phyloP scores from a whole-genome alignment of 2,329 filamentous ascomycete genomes.

The Diaporthe nobilis region DNA sequence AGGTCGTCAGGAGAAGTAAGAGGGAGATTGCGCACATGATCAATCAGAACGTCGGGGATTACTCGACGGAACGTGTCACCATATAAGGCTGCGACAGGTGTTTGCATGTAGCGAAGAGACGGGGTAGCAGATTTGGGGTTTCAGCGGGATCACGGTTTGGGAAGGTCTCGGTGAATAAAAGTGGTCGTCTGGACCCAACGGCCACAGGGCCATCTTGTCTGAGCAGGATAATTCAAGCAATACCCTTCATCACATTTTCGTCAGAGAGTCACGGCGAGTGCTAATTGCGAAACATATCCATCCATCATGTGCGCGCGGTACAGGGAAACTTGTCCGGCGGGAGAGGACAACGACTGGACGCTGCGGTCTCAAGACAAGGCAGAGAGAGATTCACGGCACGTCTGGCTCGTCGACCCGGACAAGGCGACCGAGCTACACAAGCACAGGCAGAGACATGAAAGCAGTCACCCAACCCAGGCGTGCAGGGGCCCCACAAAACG shows the following conservation, averaged over 20 bases:
- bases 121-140: not conserved
- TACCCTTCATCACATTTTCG: not conserved
- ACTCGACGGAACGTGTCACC: slow-evolving; percentile 84
- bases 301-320: not conserved
- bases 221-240: slow-evolving; percentile 20
- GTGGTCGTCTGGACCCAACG: not conserved
- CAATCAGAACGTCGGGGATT: slow-evolving; percentile 84
- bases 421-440: slow-evolving; percentile 36
- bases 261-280: not conserved
- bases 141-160: not conserved
- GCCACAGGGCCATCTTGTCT: not conserved
- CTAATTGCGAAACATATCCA: not conserved
- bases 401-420: not conserved
- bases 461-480: not conserved
- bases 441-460: slow-evolving; percentile 31
- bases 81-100: slow-evolving; percentile 61
- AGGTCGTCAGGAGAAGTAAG: slow-evolving; percentile 76
- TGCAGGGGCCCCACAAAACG: not conserved
- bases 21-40: slow-evolving; percentile 84
- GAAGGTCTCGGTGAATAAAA: slow-evolving; percentile 11
- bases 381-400: not conserved
- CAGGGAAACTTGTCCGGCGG: not conserved
- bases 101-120: slow-evolving; percentile 16
- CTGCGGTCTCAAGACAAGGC: not conserved
- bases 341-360: not conserved